Percentiles rank a stretch among this genome's conserved stretches.
Evolutionary conservation across 768 basidiomycete genomes (phyloP).

Genomic region (Rhizopogon sp.): DNA sequence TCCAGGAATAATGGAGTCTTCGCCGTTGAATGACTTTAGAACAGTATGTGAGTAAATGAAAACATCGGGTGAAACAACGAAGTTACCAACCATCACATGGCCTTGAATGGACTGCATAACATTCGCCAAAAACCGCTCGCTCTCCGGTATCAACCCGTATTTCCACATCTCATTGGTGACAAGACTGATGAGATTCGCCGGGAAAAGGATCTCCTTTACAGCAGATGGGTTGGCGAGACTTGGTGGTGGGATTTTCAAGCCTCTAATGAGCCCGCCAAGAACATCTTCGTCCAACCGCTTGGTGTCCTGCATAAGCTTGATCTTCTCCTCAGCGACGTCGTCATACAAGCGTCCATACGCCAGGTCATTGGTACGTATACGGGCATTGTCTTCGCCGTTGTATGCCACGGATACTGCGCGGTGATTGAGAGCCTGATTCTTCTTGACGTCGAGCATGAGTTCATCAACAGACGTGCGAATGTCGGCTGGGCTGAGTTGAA

Average conservation of each 20-base stretch:
- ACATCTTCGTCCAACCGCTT: constrained; percentile 92
- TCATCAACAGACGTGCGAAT: constrained; percentile 76
- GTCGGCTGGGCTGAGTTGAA: constrained; percentile 53
- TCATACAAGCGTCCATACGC: constrained; percentile 74
- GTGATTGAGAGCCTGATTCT: constrained; percentile 64
- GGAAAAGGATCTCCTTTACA: constrained; percentile 97
- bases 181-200: constrained; percentile 94
- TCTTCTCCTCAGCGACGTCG: constrained; percentile 93
- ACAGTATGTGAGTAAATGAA: constrained; percentile 4
- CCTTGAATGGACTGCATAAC: constrained; percentile 98
- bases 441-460: constrained; percentile 68
- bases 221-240: constrained; percentile 88
- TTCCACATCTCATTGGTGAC: constrained; percentile 99
- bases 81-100: constrained; percentile 96
- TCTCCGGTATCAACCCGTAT: constrained; percentile 93
- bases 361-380: constrained; percentile 60
- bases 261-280: constrained; percentile 81
- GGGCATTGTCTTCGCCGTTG: constrained; percentile 73
- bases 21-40: constrained; percentile 77
- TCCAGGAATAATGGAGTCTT: constrained; percentile 94
- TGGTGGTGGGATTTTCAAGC: constrained; percentile 89
- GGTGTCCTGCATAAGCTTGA: constrained; percentile 85
- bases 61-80: constrained; percentile 23
- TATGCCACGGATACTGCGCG: constrained; percentile 88
- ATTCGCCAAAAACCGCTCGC: constrained; percentile 96